A percentile compares a stretch with the other conserved stretches of the same genome.
phyloP scores from a whole-genome alignment of 2,329 filamentous ascomycete genomes.

The Neopestalotiopsis sp. region DNA sequence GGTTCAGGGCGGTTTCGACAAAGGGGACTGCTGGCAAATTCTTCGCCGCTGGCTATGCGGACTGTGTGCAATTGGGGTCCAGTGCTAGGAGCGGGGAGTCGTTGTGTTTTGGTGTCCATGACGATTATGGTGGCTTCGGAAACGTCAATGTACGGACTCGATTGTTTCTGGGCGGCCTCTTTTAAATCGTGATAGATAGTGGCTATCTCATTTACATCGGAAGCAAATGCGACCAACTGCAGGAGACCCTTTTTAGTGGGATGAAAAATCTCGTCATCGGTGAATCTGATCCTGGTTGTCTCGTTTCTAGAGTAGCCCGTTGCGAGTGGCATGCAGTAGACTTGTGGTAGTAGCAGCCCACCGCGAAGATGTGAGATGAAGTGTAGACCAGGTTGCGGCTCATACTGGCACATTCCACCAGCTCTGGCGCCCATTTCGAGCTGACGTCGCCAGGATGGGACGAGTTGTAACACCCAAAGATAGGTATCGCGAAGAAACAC shows the following conservation, averaged over 20 bases:
- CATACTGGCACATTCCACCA: background rate
- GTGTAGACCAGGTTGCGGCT: background rate
- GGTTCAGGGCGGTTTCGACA: background rate
- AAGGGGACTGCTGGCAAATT: background rate
- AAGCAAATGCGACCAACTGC: background rate
- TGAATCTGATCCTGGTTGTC: background rate
- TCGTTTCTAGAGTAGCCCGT: background rate
- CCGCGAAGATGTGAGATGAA: background rate
- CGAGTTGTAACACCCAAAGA: background rate
- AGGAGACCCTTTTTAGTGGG: background rate
- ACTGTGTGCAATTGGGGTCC: too few species aligned
- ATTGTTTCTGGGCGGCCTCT: too few species aligned
- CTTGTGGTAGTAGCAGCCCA: background rate
- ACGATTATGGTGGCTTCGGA: background rate
- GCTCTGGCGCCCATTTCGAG: background rate
- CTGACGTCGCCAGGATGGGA: background rate
- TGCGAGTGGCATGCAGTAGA: background rate
- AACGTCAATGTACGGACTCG: background rate
- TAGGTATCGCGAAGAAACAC: background rate
- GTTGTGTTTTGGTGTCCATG: too few species aligned
- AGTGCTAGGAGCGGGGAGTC: too few species aligned
- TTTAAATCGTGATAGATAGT: too few species aligned
- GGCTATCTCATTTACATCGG: too few species aligned
- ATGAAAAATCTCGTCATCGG: background rate
- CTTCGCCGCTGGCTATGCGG: background rate